Base-by-base conservation (phyloP, 768 basidiomycete genomes). In the Phylloporus rhodoxanthus region DNA sequence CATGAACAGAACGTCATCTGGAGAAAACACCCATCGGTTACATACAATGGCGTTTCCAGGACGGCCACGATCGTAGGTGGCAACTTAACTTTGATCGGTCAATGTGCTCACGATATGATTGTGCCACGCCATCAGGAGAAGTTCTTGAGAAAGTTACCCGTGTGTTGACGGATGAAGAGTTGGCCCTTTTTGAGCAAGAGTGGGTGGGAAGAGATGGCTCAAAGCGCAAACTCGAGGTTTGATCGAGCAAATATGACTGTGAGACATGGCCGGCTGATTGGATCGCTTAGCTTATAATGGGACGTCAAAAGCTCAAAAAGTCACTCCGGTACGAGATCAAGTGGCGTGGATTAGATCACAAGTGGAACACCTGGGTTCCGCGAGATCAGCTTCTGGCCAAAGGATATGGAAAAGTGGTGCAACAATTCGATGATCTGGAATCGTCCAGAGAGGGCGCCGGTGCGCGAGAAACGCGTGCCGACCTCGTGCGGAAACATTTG, bases 1-100 rank as follows among this genome's bases (percentile, higher is more conserved):
- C 38, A 20, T 51, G 30, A 20, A 53, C 65, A 87, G 91, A 95
- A 66, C 85, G 81, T 59, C 94, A 98, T 72, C 68, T 98, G 38
- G 92, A 95, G 70, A 96, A 98, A 74, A 95, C 93, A 5, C 91
- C 95, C 21, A 89, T 94, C 52, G 87, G 85, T 47, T 98, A 98
- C 64, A 96, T 97, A 60, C 92, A 96, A 72, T 98, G 94, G 94
- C 87, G 94, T 59, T 98, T 93, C 81, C 94, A 97, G 66, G 94
- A 96, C 68, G 95, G 94, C 43, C 88, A 95, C 69, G 94, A 98
- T 76, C 87, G 92, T 88, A 66, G 57, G 82, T 75, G 51, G 50
- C 53, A 34, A 64, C 40, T 21, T 53, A 9, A 48, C 15, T 57
- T 42, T 37, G 48, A 45, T 55, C 29, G 39, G 15, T 26, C 42